A percentile compares a stretch with the other conserved stretches of the same genome.
phyloP scores from a whole-genome alignment of 1,284 basidiomycete genomes.

The Ganoderma resinaceum region DNA sequence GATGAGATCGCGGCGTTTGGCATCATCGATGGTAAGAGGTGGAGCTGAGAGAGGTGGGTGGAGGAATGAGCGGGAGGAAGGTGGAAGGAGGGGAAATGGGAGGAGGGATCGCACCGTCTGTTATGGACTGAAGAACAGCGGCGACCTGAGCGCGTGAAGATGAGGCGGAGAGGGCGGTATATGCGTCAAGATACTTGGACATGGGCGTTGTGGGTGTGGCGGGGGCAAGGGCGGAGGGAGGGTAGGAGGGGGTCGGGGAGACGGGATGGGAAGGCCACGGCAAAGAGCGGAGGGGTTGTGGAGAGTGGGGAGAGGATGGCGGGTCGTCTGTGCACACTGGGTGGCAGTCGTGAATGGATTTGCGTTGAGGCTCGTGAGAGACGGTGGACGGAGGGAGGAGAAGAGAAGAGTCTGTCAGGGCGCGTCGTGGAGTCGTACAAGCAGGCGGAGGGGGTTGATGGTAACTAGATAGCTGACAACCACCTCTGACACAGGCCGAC shows the following conservation, averaged over 20 bases:
- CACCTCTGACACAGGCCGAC: neutral
- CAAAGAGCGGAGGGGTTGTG: slow-evolving; percentile 23
- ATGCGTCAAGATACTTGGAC: slow-evolving; percentile 46
- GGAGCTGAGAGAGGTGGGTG: slow-evolving; percentile 38
- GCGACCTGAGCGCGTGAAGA: slow-evolving; percentile 54
- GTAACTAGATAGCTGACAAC: slow-evolving; percentile 18
- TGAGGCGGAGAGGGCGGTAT: slow-evolving; percentile 53
- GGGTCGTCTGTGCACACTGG: neutral
- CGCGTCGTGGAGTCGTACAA: neutral
- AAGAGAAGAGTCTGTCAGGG: slow-evolving; percentile 6
- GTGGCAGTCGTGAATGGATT: neutral
- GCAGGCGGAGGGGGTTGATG: slow-evolving; percentile 7
- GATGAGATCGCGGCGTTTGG: slow-evolving; percentile 56
- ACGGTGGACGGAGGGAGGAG: slow-evolving; percentile 7
- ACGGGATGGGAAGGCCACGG: slow-evolving; percentile 14
- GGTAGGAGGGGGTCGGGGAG: neutral
- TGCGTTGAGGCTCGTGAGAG: slow-evolving; percentile 12
- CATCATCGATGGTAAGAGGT: slow-evolving; percentile 52
- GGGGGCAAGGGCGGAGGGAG: neutral
- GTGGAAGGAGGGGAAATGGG: neutral
- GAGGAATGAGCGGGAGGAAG: neutral
- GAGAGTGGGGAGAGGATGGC: neutral
- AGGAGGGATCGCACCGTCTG: slow-evolving; percentile 44
- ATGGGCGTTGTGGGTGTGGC: slow-evolving; percentile 27
- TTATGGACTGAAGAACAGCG: slow-evolving; percentile 55